Base-by-base conservation (phyloP, 805 yeast species). In the Citeromyces matritensis region DNA sequence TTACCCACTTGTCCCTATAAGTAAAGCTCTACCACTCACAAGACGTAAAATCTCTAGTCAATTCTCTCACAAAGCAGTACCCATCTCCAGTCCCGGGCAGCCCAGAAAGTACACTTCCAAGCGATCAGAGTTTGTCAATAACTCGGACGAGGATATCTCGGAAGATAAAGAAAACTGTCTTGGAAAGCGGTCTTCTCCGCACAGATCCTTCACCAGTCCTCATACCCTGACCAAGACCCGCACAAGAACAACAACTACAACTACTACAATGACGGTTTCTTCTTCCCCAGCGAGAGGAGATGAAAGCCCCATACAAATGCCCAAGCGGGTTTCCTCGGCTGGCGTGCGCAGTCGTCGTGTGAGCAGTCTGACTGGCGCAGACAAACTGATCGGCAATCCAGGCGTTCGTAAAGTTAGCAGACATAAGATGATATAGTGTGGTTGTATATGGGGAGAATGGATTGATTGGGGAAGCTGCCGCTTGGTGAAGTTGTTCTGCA, bases 31-130 rank as follows among this genome's bases (percentile, higher is more conserved):
- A 0, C 93, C 94, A 4, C 67, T 77, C 21, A 65, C 93, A 48
- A 66, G 83, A 47, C 65, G 76, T 42, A 69, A 73, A 35, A 62
- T 74, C 40, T 80, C 86, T 4, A 74, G 82, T 0, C 69, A 72
- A 35, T 70, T 79, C 24, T 52, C 48, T 1, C 79, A 69, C 43
- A 69, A 74, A 25, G 91, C 91, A 0, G 85, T 91, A 12, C 98
- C 97, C 4, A 68, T 69, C 40, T 83, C 83, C 31, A 83, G 95
- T 2, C 98, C 98, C 0, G 98, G 97, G 2, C 98, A 91, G 54
- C 98, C 98, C 26, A 69, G 96, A 47, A 88, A 88, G 45, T 57
- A 57, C 40, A 52, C 57, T 24, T n/a, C n/a, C n/a, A n/a, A n/a
- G n/a, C n/a, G n/a, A n/a, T n/a, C n/a, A n/a, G n/a, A n/a, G n/a